Base-by-base conservation (phyloP, 805 yeast genomes). In the Ogataea trehaloabstinens region DNA sequence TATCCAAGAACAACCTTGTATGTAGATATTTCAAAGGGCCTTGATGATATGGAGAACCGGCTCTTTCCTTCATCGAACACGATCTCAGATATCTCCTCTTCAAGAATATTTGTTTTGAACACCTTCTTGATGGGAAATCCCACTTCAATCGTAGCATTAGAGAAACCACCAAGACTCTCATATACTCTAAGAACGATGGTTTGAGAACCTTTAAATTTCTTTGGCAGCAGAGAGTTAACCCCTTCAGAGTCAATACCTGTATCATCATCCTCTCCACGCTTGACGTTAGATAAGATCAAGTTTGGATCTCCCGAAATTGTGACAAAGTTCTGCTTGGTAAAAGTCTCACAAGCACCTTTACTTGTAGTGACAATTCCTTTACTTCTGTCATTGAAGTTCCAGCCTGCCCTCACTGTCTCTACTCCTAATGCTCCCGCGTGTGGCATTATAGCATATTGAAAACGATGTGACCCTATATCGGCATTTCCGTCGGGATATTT, bases 401-500 rank as follows among this genome's bases (percentile, higher is more conserved):
- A 77, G 0, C 87, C 96, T 32, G 82, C 71, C 43, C 76, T 74
- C 11, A 91, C 90, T 3, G 88, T 80, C 18, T 78, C 77, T 1
- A 71, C 58, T 7, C 77, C 70, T 34, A 91, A 66, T 0, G 74
- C 63, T 3, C 95, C 96, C 16, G 56, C 51, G 60, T 91, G 99
- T 4, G 98, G 97, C 42, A 77, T 74, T 25, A 91, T 63, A 0
- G 95, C 95, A 62, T 90, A 93, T 45, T 79, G 79, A 66, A 93
- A 85, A 41, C 68, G 69, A 61, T 91, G 99, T 15, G 66, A 57
- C 3, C 96, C 98, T 85, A 93, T 88, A 60, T 91, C 99, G 6
- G 98, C 97, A 56, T 79, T 73, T 6, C 82, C 90, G 71, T 91
- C 99, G 0, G 99, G 99, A 16, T 88, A 85, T 63, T 93, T 91